Conservation (phyloP, 2,329 filamentous ascomycete species). For the Sporothrix luriei region DNA sequence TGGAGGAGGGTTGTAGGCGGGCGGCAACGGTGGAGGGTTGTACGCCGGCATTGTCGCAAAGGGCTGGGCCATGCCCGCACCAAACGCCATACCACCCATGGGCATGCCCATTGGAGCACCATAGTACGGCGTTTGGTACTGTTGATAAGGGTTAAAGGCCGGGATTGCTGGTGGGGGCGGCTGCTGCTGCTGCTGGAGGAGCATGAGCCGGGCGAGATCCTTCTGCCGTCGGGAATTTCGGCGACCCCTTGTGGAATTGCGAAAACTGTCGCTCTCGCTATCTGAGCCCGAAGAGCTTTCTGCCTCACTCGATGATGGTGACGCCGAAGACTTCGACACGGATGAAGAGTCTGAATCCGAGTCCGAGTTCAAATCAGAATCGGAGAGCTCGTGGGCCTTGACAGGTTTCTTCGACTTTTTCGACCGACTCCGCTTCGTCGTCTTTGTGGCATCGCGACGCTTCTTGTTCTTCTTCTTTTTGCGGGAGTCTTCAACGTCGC, state of each 20-base stretch:
- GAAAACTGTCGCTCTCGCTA: background rate
- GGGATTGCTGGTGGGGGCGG: background rate
- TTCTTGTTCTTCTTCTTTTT: constrained; percentile 41
- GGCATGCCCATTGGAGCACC: constrained; percentile 1
- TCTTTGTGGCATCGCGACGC: constrained; percentile 40
- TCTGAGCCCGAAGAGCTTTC: constrained; percentile 35
- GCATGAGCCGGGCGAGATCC: constrained; percentile 22
- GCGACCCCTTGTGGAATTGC: background rate
- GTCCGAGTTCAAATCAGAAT: constrained; percentile 18
- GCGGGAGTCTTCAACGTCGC: constrained; percentile 37
- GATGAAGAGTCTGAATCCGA: constrained; percentile 21
- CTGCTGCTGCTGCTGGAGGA: constrained; percentile 29
- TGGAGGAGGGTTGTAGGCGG: background rate
- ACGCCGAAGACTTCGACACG: background rate
- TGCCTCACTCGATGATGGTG: constrained; percentile 35
- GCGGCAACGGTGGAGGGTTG: constrained; percentile 10
- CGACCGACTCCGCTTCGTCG: constrained; percentile 39
- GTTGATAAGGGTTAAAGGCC: constrained; percentile 26
- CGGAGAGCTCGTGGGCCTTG: constrained; percentile 36
- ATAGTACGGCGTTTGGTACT: constrained; percentile 18
- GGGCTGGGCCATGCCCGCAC: background rate
- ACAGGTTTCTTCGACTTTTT: constrained; percentile 40
- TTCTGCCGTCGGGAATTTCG: constrained; percentile 23
- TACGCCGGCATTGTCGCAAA: constrained; percentile 6
- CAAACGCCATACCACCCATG: constrained; percentile 15